These are phyloP conservation scores for Myrmaecium sp. DNA, from an alignment of 2,329 filamentous ascomycete species.

Conservation along the genomic window DNA sequence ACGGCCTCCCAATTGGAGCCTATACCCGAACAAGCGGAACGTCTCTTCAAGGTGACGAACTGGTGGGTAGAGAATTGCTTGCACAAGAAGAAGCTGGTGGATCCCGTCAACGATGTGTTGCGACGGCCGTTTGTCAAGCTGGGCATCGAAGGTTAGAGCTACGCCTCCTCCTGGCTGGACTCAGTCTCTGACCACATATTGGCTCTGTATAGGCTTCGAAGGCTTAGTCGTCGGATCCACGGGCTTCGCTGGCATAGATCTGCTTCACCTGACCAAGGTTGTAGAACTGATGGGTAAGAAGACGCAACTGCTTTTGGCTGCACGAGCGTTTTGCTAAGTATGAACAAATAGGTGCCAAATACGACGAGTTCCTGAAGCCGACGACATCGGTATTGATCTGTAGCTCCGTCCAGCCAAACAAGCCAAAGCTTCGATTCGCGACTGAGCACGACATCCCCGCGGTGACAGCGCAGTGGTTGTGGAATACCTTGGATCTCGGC, in stretches of 20 bases:
- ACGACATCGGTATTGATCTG: constrained; percentile 66
- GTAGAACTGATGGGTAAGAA: constrained; percentile 50
- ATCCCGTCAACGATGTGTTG: constrained; percentile 53
- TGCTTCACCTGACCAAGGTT: constrained; percentile 67
- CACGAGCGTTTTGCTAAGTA: constrained; percentile 3
- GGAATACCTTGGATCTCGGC: constrained; percentile 50
- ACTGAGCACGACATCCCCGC: constrained; percentile 60
- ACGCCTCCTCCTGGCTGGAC: constrained; percentile 1
- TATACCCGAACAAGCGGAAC: constrained; percentile 18
- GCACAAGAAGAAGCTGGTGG: constrained; percentile 53
- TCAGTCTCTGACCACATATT: constrained; percentile 9
- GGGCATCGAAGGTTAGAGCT: constrained; percentile 37
- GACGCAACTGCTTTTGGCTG: background rate
- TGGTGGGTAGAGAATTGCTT: constrained; percentile 89
- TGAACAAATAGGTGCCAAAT: constrained; percentile 43
- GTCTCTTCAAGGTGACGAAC: constrained; percentile 48
- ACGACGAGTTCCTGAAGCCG: constrained; percentile 59
- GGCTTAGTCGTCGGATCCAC: constrained; percentile 62
- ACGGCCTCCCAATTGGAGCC: constrained; percentile 16
- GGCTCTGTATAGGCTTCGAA: constrained; percentile 38
- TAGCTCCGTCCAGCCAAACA: constrained; percentile 38
- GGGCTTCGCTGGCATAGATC: constrained; percentile 67
- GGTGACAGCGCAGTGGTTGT: constrained; percentile 72
- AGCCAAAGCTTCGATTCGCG: constrained; percentile 66
- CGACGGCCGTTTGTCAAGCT: constrained; percentile 61